Evolutionary conservation across 768 basidiomycete species (phyloP), one percentile per base, ranked within the genome.

Genomic region (Leccinellum albellum): DNA sequence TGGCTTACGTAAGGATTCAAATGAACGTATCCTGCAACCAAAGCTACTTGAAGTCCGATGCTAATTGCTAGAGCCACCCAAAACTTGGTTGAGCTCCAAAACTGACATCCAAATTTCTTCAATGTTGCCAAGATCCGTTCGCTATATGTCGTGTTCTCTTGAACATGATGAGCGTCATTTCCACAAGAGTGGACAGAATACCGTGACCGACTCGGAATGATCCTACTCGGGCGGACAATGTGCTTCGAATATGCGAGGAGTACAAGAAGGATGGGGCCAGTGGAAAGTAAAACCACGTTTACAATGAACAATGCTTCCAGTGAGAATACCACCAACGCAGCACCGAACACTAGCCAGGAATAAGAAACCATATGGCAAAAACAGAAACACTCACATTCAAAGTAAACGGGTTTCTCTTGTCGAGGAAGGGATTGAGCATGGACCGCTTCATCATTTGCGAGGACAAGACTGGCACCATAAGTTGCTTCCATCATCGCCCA

Each of bases 401-500:
- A 89, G 70, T 89, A 91, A 5, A 89, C 85, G 6, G 79, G 73
- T 49, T 44, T 62, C 31, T 66, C 67, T 47, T 61, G 60, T 23
- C 51, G 54, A 15, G 57, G 42, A 32, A 2, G 73, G 67, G 47
- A 70, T 63, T 66, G 59, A 44, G 63, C 53, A 12, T 66, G 70
- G 51, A 57, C 53, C 6, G 28, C n/a, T 51, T 74, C 75, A 47
- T 74, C 71, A 44, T 86, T 80, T 24, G 87, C 72, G 29, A 93
- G 70, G 2, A 76, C 76, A 7, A 78, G 48, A 8, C 85, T 88
- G 0, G 84, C 82, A 3, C 78, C 82, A 50, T 76, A 71, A 0
- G 83, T 74, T 1, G 79, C 76, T 59, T 92, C 88, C 81, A 93
- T 81, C 86, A 91, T 89, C 3, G 83, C 78, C 89, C 90, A 93